phyloP scores from a whole-genome alignment of 2,329 filamentous ascomycete genomes.

The Pseudodiploospora longispora region DNA sequence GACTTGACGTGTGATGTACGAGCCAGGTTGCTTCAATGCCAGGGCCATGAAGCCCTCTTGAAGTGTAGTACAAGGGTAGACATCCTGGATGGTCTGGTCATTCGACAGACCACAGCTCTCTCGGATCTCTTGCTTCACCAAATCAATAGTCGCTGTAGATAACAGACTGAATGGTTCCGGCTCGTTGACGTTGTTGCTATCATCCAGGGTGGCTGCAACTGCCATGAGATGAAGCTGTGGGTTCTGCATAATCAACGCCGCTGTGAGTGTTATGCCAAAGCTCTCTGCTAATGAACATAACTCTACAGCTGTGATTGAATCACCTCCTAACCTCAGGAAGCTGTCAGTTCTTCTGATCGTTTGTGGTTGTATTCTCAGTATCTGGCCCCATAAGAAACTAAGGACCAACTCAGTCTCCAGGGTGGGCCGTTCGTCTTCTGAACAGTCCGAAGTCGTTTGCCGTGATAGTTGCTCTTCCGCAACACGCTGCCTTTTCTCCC shows the following conservation, averaged over 20 bases:
- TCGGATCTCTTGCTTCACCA: not conserved
- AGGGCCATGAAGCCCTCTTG: slow-evolving; percentile 19
- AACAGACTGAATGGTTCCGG: not conserved
- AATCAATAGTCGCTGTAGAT: not conserved
- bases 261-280: slow-evolving; percentile 1
- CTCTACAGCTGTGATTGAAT: slow-evolving; percentile 8
- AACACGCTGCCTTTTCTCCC: too few species aligned
- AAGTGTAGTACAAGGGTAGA: slow-evolving; percentile 13
- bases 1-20: slow-evolving; percentile 26
- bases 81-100: slow-evolving; percentile 8
- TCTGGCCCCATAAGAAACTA: too few species aligned
- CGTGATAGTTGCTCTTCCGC: too few species aligned
- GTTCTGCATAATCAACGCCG: too few species aligned
- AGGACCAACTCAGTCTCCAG: too few species aligned
- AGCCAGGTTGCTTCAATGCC: slow-evolving; percentile 20
- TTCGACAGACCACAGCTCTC: not conserved
- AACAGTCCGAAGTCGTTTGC: too few species aligned
- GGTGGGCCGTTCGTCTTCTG: too few species aligned
- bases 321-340: slow-evolving; percentile 10
- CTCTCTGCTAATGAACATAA: slow-evolving; percentile 1
- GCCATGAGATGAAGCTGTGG: slow-evolving; percentile 1
- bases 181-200: not conserved
- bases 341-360: not conserved
- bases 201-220: not conserved
- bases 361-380: too few species aligned